Conservation (phyloP, 176 grass and related monocot species). For the Canna indica region DNA sequence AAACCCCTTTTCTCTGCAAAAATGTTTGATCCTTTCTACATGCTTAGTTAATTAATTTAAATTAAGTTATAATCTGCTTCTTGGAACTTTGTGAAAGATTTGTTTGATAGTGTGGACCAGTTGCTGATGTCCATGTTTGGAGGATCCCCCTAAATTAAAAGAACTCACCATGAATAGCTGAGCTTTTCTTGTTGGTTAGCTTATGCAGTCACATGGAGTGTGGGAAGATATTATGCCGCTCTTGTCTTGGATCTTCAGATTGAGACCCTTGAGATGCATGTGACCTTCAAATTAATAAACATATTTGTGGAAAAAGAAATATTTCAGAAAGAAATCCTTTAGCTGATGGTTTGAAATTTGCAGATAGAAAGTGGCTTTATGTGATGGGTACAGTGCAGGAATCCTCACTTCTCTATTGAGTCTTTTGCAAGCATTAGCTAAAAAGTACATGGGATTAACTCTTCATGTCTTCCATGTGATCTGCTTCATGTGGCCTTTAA, state of each 20-base stretch:
- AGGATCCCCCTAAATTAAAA: neutral
- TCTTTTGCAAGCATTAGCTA: neutral
- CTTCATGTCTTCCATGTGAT: neutral
- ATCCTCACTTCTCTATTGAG: too few species aligned
- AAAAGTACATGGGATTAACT: neutral
- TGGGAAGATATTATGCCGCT: neutral
- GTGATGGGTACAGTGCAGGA: too few species aligned
- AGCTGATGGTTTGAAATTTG: too few species aligned
- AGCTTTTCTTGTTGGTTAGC: neutral
- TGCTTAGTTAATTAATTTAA: too few species aligned
- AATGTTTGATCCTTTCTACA: too few species aligned
- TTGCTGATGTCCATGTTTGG: neutral
- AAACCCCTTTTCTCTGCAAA: too few species aligned
- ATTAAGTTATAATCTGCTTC: neutral
- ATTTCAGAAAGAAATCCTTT: too few species aligned
- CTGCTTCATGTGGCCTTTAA: neutral
- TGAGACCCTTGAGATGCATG: neutral
- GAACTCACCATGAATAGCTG: neutral
- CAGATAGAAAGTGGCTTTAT: too few species aligned
- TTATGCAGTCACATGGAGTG: constrained; percentile 1
- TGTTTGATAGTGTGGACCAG: neutral
- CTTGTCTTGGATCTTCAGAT: constrained; percentile 1
- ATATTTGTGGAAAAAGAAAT: too few species aligned
- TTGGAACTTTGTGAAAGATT: neutral
- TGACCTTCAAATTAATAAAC: neutral